A percentile compares a stretch with the other conserved stretches of the same genome.
phyloP scores from a whole-genome alignment of 768 basidiomycete genomes.

The Mrakia blollopis region DNA sequence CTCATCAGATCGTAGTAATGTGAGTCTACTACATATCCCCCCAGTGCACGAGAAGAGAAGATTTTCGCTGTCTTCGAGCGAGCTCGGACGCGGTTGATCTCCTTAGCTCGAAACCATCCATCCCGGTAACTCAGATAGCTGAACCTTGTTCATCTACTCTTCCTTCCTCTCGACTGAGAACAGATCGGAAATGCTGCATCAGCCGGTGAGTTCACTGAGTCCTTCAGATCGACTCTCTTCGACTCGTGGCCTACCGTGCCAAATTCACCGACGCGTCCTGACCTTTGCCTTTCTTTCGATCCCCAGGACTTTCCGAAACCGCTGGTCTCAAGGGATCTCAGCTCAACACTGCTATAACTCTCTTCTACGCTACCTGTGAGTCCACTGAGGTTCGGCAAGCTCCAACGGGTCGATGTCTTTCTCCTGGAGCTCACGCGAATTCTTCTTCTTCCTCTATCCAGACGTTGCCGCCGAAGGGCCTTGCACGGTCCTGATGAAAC shows the following conservation, averaged over 20 bases:
- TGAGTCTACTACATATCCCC: too few species aligned
- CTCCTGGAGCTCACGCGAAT: neutral
- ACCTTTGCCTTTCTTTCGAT: neutral
- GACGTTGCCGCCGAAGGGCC: conserved; percentile 48
- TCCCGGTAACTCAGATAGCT: too few species aligned
- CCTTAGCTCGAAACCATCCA: too few species aligned
- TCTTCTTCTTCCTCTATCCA: neutral
- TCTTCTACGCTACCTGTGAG: conserved; percentile 38
- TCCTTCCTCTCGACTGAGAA: too few species aligned
- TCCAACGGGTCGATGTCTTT: neutral
- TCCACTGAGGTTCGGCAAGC: too few species aligned
- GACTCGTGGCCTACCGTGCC: too few species aligned
- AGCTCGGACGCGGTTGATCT: too few species aligned
- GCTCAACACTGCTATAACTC: conserved; percentile 33
- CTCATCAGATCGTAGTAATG: too few species aligned
- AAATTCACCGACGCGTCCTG: neutral
- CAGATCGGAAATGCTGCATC: conserved; percentile 29
- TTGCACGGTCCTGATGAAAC: conserved; percentile 41
- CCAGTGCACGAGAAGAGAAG: too few species aligned
- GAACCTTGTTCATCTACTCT: too few species aligned
- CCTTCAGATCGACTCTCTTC: neutral
- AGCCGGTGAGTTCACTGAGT: neutral
- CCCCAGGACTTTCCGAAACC: neutral
- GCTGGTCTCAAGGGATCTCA: conserved; percentile 30
- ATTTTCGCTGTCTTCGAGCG: too few species aligned